Evolutionary conservation across 2,329 filamentous ascomycete species (phyloP), one percentile per base, ranked within the genome.

Genomic region (Pyrenophora tritici-repentis): DNA sequence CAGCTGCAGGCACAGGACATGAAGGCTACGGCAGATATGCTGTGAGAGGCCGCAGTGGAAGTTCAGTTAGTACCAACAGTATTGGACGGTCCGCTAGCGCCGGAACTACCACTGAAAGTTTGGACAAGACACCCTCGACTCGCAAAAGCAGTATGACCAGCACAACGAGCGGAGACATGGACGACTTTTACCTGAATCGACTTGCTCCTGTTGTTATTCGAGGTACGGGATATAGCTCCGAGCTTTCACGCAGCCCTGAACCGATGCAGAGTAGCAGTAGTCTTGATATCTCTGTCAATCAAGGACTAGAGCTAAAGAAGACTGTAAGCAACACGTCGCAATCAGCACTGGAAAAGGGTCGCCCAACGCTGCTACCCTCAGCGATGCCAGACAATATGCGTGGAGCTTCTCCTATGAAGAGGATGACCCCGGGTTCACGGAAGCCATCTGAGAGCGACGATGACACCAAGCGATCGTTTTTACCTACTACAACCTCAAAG

Each of bases 1-100:
- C 93, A 17, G 85, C 83, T 13, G 93, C 93, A 34, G 93, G 93
- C n/a, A 97, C 93, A 32, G 93, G 93, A 0, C 91, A 97, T 65
- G 93, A 97, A 75, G 88, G 88, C 1, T 92, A 93, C 64, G 88
- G 88, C 0, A 83, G 82, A 48, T 78, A 90, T 48, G 85, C 86
- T 2, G 76, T 80, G 4, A 83, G 86, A 50, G 82, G 87, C 24
- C 83, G 87, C 46, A 90, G 86, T 63, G 83, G 81, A 52, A 86
- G 83, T 63, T 76, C 79, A 16, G 75, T 79, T 6, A 82, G 78
- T 53, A 61, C 76, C 18, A 77, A 77, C n/a, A 79, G 76, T 20
- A 76, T 78, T 37, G 71, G 74, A 38, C 74, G 77, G 29, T 79
- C 78, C 18, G 70, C 75, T 6, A 80, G 78, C 59, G 72, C 76